Conservation (phyloP, 1,284 basidiomycete genomes). For the Lignosus rhinocerotis region DNA sequence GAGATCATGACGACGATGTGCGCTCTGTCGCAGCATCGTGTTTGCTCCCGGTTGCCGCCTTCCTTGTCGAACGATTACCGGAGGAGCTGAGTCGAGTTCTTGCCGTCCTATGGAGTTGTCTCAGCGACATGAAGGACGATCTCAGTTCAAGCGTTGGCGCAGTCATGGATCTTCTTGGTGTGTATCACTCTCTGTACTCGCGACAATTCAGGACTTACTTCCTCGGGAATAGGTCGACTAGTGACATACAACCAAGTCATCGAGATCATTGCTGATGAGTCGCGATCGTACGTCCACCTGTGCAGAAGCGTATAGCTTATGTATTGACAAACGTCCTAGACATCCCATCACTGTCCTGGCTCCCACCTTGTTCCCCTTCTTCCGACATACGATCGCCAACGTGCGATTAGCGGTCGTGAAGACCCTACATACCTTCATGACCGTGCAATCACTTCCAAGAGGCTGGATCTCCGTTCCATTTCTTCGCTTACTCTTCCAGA, state of each 20-base stretch:
- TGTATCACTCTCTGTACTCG: conserved; percentile 25
- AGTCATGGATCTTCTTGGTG: conserved; percentile 95
- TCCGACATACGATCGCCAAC: conserved; percentile 94
- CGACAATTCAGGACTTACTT: conserved; percentile 8
- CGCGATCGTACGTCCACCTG: conserved; percentile 57
- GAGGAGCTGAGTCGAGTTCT: conserved; percentile 75
- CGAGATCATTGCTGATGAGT: conserved; percentile 66
- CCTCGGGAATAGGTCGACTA: conserved; percentile 62
- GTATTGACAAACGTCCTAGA: conserved; percentile 39
- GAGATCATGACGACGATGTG: conserved; percentile 95
- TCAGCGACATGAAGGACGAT: conserved; percentile 95
- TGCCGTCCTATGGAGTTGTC: conserved; percentile 88
- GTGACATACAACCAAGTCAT: conserved; percentile 83
- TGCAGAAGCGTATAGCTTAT: neutral
- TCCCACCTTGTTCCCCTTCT: conserved; percentile 92
- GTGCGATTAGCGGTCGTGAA: conserved; percentile 94
- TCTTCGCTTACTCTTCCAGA: conserved; percentile 89
- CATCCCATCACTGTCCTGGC: conserved; percentile 79
- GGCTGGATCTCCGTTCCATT: conserved; percentile 85
- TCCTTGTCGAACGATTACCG: conserved; percentile 78
- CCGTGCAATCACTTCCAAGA: conserved; percentile 70
- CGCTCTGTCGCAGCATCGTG: conserved; percentile 94
- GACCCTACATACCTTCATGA: conserved; percentile 86
- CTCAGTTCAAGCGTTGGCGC: conserved; percentile 95
- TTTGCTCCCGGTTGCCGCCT: conserved; percentile 81